phyloP scores from a whole-genome alignment of 1,284 basidiomycete genomes.

The Cutaneotrichosporon curvatum region DNA sequence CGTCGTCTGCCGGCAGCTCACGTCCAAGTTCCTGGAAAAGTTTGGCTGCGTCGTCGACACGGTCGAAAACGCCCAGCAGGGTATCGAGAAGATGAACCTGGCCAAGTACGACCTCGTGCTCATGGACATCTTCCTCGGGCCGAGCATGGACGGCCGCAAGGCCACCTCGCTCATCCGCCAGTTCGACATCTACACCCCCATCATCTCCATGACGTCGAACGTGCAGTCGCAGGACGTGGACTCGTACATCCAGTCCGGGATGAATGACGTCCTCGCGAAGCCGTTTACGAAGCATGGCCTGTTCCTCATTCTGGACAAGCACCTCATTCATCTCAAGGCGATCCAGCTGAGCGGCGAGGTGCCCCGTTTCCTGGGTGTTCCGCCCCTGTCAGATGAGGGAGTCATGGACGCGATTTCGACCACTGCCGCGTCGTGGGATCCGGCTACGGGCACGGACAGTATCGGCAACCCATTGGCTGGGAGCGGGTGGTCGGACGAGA shows the following conservation, averaged over 20 bases:
- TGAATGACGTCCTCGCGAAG: conserved; percentile 95
- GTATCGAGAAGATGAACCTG: conserved; percentile 92
- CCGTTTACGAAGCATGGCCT: conserved; percentile 91
- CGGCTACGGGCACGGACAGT: conserved; percentile 12
- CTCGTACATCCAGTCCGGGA: conserved; percentile 52
- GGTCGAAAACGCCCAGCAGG: conserved; percentile 84
- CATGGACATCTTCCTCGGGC: conserved; percentile 60
- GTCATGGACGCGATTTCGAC: conserved; percentile 50
- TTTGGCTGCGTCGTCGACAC: conserved; percentile 93
- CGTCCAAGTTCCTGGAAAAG: conserved; percentile 88
- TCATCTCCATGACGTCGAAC: conserved; percentile 95
- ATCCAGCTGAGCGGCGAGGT: conserved; percentile 68
- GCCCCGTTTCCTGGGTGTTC: conserved; percentile 63
- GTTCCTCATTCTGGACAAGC: conserved; percentile 91
- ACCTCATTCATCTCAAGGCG: conserved; percentile 83
- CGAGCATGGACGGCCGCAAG: conserved; percentile 43
- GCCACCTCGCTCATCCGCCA: conserved; percentile 89
- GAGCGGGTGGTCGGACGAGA: conserved; percentile 42
- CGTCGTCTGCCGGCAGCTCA: conserved; percentile 76
- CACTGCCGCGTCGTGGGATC: conserved; percentile 24
- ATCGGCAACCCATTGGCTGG: conserved; percentile 39
- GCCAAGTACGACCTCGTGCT: conserved; percentile 88
- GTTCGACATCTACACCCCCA: conserved; percentile 81
- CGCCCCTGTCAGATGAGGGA: conserved; percentile 58
- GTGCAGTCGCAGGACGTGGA: conserved; percentile 59